Conservation (phyloP, 805 yeast species). For the Candida multigemmis region DNA sequence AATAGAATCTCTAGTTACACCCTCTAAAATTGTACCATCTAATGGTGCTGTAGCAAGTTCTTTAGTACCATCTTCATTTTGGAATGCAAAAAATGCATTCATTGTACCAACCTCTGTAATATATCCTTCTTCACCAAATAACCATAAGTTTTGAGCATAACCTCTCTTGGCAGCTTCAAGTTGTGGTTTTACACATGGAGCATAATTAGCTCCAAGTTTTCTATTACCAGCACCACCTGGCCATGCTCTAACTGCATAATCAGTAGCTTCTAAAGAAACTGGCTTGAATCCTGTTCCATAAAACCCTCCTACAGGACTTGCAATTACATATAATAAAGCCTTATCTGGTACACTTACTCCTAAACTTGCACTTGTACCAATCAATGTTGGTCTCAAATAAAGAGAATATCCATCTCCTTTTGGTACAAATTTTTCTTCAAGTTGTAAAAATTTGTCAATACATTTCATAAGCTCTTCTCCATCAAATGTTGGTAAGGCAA, state of each 20-base stretch:
- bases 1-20: conserved; percentile 91
- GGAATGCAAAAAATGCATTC: conserved; percentile 87
- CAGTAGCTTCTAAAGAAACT: conserved; percentile 88
- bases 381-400: conserved; percentile 90
- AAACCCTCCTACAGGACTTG: conserved; percentile 97
- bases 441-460: conserved; percentile 64
- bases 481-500: conserved; percentile 83
- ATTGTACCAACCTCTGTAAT: conserved; percentile 97
- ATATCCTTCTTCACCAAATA: conserved; percentile 78
- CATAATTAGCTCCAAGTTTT: conserved; percentile 96
- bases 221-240: conserved; percentile 98
- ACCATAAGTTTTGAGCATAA: conserved; percentile 93
- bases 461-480: conserved; percentile 65
- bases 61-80: conserved; percentile 73
- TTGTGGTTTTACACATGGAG: conserved; percentile 91
- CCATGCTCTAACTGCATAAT: conserved; percentile 96
- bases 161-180: conserved; percentile 85
- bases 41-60: conserved; percentile 94
- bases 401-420: conserved; percentile 81
- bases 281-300: conserved; percentile 89
- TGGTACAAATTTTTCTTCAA: conserved; percentile 78
- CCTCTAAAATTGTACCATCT: conserved; percentile 95
- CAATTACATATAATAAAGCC: conserved; percentile 79
- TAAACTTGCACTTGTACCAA: conserved; percentile 82
- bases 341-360: conserved; percentile 81